phyloP scores from a whole-genome alignment of 1,139 yeast genomes.

The Yarrowia galli region DNA sequence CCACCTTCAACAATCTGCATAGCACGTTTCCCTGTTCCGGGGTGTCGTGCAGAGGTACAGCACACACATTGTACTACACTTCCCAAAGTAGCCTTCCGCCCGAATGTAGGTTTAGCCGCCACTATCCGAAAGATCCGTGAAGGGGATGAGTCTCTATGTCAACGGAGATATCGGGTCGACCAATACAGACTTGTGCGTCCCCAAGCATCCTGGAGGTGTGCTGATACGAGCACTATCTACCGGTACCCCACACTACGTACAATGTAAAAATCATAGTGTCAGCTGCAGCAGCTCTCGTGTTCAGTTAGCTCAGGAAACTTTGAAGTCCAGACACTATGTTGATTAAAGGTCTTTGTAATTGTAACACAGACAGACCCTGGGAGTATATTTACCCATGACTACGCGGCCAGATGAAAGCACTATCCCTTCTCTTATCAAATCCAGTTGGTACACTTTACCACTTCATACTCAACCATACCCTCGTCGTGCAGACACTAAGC shows the following conservation, averaged over 20 bases:
- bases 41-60: neutral
- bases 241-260: conserved; percentile 15
- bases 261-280: neutral
- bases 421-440: no score
- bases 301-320: neutral
- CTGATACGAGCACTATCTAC: conserved; percentile 2
- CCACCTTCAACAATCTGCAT: neutral
- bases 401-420: no score
- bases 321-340: no score
- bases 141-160: neutral
- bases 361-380: no score
- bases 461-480: no score
- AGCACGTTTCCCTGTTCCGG: neutral
- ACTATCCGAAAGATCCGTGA: conserved; percentile 14
- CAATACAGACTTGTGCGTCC: neutral
- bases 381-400: no score
- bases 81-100: conserved; percentile 15
- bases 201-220: neutral
- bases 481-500: neutral
- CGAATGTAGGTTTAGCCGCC: conserved; percentile 25
- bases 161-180: no score
- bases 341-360: no score
- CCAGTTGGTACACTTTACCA: no score
- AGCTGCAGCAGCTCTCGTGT: conserved; percentile 27
- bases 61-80: no score